Conservation (phyloP, 75 land plant genomes). For the Pinus albicaulis region DNA sequence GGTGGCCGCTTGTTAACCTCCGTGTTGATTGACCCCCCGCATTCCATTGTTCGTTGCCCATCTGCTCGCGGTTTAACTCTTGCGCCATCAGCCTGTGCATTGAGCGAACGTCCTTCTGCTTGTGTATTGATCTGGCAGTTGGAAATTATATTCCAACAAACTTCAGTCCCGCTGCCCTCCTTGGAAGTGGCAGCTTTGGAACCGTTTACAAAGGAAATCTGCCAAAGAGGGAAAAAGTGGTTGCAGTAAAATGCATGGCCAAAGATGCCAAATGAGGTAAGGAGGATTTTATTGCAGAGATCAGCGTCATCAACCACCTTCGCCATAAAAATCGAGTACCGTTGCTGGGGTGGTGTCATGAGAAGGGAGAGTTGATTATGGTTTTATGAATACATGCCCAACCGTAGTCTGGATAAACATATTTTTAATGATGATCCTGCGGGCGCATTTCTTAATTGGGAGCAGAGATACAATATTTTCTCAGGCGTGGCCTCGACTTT, state of each 20-base stretch:
- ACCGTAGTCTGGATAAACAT: constrained; percentile 43
- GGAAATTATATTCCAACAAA: constrained; percentile 39
- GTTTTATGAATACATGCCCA: constrained; percentile 57
- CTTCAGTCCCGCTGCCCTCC: constrained; percentile 30
- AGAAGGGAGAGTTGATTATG: constrained; percentile 27
- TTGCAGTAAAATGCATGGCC: constrained; percentile 45
- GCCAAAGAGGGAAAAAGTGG: not conserved
- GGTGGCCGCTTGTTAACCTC: too few relatives aligned
- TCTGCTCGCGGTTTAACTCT: too few relatives aligned
- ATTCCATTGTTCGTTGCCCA: too few relatives aligned
- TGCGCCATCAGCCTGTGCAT: too few relatives aligned
- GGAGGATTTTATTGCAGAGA: constrained; percentile 29
- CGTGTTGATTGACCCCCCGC: too few relatives aligned
- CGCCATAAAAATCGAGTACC: constrained; percentile 41
- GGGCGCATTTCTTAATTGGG: constrained; percentile 12
- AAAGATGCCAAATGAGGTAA: constrained; percentile 37
- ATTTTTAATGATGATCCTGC: not conserved
- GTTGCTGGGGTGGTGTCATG: constrained; percentile 43
- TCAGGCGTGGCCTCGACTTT: constrained; percentile 25
- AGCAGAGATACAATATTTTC: constrained; percentile 24
- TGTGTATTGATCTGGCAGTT: too few relatives aligned
- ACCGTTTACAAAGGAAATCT: constrained; percentile 43
- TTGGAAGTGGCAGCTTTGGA: constrained; percentile 59
- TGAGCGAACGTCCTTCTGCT: too few relatives aligned
- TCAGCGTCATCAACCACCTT: constrained; percentile 30